Evolutionary conservation across 179 eudicot species (phyloP), one percentile per base, ranked within the genome.

Genomic region (Spergularia azorica): DNA sequence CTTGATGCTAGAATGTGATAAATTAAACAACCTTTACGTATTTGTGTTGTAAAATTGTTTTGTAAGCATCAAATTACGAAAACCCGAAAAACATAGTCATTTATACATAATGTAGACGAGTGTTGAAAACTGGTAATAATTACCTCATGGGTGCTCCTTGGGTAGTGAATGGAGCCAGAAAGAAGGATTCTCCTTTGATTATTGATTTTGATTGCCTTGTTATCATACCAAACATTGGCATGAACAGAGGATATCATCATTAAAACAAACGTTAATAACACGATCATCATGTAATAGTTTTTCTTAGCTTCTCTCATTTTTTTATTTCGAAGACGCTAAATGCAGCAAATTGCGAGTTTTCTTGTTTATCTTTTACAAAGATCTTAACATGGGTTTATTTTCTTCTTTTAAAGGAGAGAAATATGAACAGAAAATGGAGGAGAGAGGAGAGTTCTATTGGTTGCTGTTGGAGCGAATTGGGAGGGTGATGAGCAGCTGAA

Each of bases 101-200:
- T 26, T 1, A 43, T 41, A 41, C 5, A 2, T 2, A 0, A 43
- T 43, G 48, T 7, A 43, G 48, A 43, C 48, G 48, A 43, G 48
- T 43, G 0, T 54, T 10, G 10, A 11, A 54, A 0, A 3, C 58
- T 0, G 16, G 10, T 54, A 1, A 54, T 0, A 1, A 43, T 73
- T 89, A 90, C 97, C 94, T 92, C 90, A 46, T 95, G 95, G 5
- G 94, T 90, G 76, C 97, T 92, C 76, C 97, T 81, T 43, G 97
- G 95, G 77, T 92, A 92, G 74, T 92, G 97, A 85, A 92, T 92
- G 12, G 95, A 90, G 0, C 97, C 95, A 63, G 97, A 92, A 48
- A 90, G 73, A 32, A 92, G 91, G 78, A 92, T 88, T 58, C 80
- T 90, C 48, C 97, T 84, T 6, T 81, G 79, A 54, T 90, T 89